Evolutionary conservation across 2,329 filamentous ascomycete genomes (phyloP).

Genomic region (Exophiala lecanii-corni): DNA sequence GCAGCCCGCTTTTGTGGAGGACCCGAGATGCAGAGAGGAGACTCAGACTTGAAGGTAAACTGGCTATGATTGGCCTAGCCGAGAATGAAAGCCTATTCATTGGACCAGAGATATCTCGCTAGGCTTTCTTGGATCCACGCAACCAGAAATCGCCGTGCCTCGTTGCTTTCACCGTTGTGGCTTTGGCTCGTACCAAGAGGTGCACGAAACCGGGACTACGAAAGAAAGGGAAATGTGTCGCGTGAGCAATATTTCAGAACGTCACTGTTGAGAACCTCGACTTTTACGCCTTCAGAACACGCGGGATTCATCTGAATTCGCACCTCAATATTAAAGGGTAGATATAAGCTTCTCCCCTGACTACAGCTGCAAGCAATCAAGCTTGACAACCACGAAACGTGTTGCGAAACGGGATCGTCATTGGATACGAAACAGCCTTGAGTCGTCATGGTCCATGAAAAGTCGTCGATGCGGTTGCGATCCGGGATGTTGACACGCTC

Average conservation of each 20-base stretch:
- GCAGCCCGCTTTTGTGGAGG: not conserved
- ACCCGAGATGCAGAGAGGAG: not conserved
- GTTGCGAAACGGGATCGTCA: not conserved
- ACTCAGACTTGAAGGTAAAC: too few species aligned
- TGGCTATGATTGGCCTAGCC: too few species aligned
- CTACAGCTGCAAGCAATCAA: not conserved
- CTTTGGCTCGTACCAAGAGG: too few species aligned
- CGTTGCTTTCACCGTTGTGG: too few species aligned
- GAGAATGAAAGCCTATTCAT: not conserved
- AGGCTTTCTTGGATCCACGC: too few species aligned
- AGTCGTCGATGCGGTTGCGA: not conserved
- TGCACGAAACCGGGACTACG: too few species aligned
- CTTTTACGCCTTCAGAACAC: not conserved
- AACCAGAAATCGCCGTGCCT: too few species aligned
- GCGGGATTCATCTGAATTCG: not conserved
- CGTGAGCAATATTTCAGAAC: not conserved
- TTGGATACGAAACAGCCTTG: not conserved
- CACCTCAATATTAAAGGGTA: not conserved
- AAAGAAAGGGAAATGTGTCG: constrained; percentile 2
- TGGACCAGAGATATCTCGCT: not conserved
- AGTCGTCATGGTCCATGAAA: not conserved
- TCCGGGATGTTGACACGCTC: not conserved
- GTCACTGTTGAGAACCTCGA: not conserved
- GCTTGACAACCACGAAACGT: not conserved
- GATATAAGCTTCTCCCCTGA: not conserved